These are phyloP conservation scores for Hypoxylon rickii DNA, from an alignment of 495 filamentous ascomycete species.

Conservation along the genomic window DNA sequence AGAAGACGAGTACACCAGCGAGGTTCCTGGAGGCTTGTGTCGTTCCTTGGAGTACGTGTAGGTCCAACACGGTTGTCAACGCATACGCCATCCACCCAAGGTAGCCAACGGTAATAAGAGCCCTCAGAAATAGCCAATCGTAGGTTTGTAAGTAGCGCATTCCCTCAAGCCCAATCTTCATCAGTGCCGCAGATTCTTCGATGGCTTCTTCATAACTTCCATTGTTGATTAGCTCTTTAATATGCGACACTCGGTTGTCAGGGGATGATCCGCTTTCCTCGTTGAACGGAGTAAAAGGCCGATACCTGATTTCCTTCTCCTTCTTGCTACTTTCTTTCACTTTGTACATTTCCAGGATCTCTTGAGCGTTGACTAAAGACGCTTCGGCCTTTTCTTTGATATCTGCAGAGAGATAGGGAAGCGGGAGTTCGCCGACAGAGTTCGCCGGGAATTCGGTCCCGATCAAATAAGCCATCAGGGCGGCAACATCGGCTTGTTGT, in stretches of 20 bases:
- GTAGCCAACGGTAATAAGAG: conserved; percentile 92
- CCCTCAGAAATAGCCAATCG: conserved; percentile 96
- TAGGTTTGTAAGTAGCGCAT: conserved; percentile 91
- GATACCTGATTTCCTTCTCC: conserved; percentile 72
- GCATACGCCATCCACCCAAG: conserved; percentile 97
- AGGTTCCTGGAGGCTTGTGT: conserved; percentile 67
- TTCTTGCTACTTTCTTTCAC: conserved; percentile 92
- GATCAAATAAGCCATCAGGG: conserved; percentile 94
- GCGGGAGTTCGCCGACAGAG: conserved; percentile 90
- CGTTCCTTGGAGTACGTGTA: conserved; percentile 80
- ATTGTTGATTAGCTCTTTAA: conserved; percentile 67
- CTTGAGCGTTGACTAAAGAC: conserved; percentile 79
- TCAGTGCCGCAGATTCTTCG: conserved; percentile 70
- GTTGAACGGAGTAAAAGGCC: conserved; percentile 66
- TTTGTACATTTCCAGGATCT: conserved; percentile 94
- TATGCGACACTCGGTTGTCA: conserved; percentile 68
- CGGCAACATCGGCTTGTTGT: conserved; percentile 91
- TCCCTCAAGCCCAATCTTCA: conserved; percentile 78
- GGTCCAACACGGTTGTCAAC: conserved; percentile 85
- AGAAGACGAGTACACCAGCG: conserved; percentile 68
- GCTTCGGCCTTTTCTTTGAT: conserved; percentile 81
- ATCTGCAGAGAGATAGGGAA: conserved; percentile 76
- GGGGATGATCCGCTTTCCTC: conserved; percentile 62
- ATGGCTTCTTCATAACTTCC: conserved; percentile 76
- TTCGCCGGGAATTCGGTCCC: conserved; percentile 93